Conservation (phyloP, 805 yeast species). For the Teunomyces aglyptinius region DNA sequence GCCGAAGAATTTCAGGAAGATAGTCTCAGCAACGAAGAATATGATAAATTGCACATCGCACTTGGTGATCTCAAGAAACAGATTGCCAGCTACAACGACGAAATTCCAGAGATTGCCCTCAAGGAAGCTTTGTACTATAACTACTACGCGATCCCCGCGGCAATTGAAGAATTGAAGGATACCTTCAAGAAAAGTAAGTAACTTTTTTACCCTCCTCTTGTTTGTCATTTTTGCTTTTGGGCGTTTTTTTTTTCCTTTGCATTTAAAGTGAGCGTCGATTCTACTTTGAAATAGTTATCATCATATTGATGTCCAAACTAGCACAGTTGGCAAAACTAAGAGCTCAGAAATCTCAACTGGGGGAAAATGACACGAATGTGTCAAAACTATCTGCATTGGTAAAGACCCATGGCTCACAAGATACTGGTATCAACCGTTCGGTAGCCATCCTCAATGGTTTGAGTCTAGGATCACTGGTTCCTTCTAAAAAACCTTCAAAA, state of each 20-base stretch:
- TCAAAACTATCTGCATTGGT: slow-evolving; percentile 51
- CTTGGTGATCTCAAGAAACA: slow-evolving; percentile 43
- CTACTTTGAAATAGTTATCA: background rate
- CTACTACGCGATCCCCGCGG: slow-evolving; percentile 52
- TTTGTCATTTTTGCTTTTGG: background rate
- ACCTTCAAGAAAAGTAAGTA: slow-evolving; percentile 48
- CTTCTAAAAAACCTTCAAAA: background rate
- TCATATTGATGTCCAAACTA: slow-evolving; percentile 18
- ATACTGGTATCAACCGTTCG: slow-evolving; percentile 7
- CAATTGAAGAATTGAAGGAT: slow-evolving; percentile 47
- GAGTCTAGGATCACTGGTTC: background rate
- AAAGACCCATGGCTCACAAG: slow-evolving; percentile 28
- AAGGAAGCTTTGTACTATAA: slow-evolving; percentile 60
- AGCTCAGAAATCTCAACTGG: slow-evolving; percentile 7
- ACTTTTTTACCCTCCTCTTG: slow-evolving; percentile 11
- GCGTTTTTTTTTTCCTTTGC: background rate
- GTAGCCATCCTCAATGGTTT: slow-evolving; percentile 17
- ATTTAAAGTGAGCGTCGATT: background rate
- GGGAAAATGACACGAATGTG: slow-evolving; percentile 4
- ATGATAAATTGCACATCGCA: slow-evolving; percentile 39
- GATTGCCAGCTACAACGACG: slow-evolving; percentile 39
- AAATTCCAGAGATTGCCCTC: slow-evolving; percentile 48
- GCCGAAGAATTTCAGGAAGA: slow-evolving; percentile 40
- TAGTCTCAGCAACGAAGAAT: slow-evolving; percentile 37
- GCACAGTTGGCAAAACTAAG: slow-evolving; percentile 24